Evolutionary conservation across 352 stramenopile genomes (phyloP).

Genomic region (Pseudoperonospora humuli): DNA sequence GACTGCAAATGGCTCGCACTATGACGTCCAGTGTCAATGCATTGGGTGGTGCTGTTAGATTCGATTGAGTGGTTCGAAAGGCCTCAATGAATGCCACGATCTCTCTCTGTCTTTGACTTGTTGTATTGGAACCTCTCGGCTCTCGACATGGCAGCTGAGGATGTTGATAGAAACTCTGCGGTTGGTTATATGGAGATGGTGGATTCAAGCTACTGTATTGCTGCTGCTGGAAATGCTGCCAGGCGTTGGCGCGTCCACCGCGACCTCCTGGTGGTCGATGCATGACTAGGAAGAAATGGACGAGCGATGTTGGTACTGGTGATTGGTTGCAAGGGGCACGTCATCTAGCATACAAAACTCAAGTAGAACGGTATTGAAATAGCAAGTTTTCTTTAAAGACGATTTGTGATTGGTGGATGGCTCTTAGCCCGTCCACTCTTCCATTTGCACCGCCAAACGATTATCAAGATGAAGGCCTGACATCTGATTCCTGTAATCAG

Average conservation of each 20-base stretch:
- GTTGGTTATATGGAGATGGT: neutral
- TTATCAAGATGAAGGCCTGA: too few relatives aligned
- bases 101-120: slow-evolving; percentile 27
- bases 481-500: too few relatives aligned
- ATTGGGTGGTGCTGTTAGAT: slow-evolving; percentile 38
- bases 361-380: too few relatives aligned
- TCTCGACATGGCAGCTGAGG: slow-evolving; percentile 2
- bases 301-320: too few relatives aligned
- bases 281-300: slow-evolving; percentile 1
- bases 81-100: slow-evolving; percentile 52
- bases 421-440: too few relatives aligned
- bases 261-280: slow-evolving; percentile 2
- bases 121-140: slow-evolving; percentile 1
- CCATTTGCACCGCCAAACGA: too few relatives aligned
- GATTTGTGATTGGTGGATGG: too few relatives aligned
- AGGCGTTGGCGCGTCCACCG: slow-evolving; percentile 17
- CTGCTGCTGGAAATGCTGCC: slow-evolving; percentile 30
- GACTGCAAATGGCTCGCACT: slow-evolving; percentile 46
- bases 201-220: slow-evolving; percentile 4
- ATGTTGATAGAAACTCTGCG: slow-evolving; percentile 4
- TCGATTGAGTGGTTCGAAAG: slow-evolving; percentile 45
- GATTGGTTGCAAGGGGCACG: too few relatives aligned
- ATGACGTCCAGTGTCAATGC: slow-evolving; percentile 41
- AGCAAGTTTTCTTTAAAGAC: too few relatives aligned
- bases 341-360: too few relatives aligned